Percentiles rank a stretch among this genome's conserved stretches.
These are phyloP conservation scores for Pyrenochaeta sp. DNA, from an alignment of 2,329 filamentous ascomycete genomes.

Conservation along the genomic window DNA sequence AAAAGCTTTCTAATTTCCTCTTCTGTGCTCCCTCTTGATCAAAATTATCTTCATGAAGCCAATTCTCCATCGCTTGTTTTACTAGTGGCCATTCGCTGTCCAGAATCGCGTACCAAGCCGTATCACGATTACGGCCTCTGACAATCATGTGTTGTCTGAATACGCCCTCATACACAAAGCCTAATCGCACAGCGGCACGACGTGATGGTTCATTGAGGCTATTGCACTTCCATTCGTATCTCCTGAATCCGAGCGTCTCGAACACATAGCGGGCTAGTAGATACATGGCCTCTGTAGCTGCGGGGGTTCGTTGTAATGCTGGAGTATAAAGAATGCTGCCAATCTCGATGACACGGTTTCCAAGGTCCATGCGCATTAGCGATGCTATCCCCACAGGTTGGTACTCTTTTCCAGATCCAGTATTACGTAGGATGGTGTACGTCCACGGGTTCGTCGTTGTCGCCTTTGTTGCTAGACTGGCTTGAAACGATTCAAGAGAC, in stretches of 20 bases:
- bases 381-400: constrained; percentile 16
- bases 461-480: constrained; percentile 9
- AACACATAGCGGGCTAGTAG: constrained; percentile 65
- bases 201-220: constrained; percentile 63
- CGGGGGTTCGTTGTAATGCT: constrained; percentile 61
- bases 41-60: constrained; percentile 66
- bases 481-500: constrained; percentile 1
- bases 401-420: background rate
- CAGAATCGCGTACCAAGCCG: constrained; percentile 67
- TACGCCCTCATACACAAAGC: constrained; percentile 67
- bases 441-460: constrained; percentile 20
- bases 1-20: constrained; percentile 53
- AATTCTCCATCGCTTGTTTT: constrained; percentile 60
- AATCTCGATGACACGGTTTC: constrained; percentile 64
- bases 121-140: constrained; percentile 66
- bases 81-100: constrained; percentile 66
- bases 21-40: constrained; percentile 63
- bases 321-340: constrained; percentile 64
- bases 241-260: constrained; percentile 60
- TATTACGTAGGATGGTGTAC: constrained; percentile 15
- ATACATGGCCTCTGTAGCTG: constrained; percentile 67
- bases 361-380: constrained; percentile 51
- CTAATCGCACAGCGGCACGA: constrained; percentile 64
- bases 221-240: constrained; percentile 73
- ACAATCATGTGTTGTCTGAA: constrained; percentile 70